Conservation (phyloP, 192 early-diverging fungal genomes). For the Jimgerdemannia flammicorona region DNA sequence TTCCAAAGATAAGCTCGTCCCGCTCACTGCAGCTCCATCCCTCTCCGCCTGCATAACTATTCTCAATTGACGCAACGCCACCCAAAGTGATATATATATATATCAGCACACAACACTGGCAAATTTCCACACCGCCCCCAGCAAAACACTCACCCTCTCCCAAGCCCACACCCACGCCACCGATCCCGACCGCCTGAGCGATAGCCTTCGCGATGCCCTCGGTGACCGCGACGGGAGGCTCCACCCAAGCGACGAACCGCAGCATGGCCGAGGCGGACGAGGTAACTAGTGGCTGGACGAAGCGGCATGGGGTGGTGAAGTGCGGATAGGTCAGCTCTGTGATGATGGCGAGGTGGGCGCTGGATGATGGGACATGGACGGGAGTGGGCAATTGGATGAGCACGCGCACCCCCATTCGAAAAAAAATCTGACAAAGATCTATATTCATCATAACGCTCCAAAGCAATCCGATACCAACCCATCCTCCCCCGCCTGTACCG, state of each 20-base stretch:
- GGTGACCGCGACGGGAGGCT: constrained; percentile 31
- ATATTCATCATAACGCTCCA: no score
- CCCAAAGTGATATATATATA: background rate
- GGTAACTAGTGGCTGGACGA: constrained; percentile 22
- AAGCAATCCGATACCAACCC: background rate
- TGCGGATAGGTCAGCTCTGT: constrained; percentile 28
- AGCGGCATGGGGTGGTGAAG: constrained; percentile 20
- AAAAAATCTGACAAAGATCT: no score
- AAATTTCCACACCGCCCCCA: background rate
- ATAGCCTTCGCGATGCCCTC: constrained; percentile 26
- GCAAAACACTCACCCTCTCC: background rate
- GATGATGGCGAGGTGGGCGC: constrained; percentile 28
- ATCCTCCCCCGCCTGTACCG: background rate
- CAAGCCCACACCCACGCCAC: background rate
- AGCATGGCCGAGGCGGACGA: constrained; percentile 14
- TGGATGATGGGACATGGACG: constrained; percentile 12
- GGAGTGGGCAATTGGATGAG: constrained; percentile 24
- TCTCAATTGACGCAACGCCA: background rate
- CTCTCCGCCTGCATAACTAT: background rate
- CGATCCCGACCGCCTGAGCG: background rate
- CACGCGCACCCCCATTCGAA: constrained; percentile 20
- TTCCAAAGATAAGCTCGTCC: background rate
- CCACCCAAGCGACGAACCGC: constrained; percentile 26
- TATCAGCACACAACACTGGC: background rate
- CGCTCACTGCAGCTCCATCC: background rate